phyloP scores from a whole-genome alignment of 1,284 basidiomycete species.

The Puccinia polysora region DNA sequence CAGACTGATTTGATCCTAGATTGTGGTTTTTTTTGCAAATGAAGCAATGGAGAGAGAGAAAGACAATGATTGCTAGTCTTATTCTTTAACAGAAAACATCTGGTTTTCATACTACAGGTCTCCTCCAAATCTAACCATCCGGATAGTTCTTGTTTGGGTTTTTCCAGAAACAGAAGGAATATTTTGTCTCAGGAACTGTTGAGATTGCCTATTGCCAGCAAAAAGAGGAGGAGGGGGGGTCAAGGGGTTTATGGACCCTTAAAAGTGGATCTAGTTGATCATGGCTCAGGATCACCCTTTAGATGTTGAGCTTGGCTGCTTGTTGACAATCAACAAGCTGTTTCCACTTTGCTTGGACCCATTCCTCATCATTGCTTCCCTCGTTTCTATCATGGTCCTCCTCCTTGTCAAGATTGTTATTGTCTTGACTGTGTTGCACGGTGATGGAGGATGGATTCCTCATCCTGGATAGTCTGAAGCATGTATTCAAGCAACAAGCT shows the following conservation, averaged over 20 bases:
- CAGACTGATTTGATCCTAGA: no score
- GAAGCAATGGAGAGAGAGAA: no score
- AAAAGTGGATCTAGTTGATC: constrained; percentile 12
- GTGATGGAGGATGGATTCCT: constrained; percentile 8
- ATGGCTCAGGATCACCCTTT: constrained; percentile 11
- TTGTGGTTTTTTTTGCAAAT: no score
- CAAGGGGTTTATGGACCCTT: no score
- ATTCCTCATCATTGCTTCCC: constrained; percentile 9
- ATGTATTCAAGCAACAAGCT: constrained; percentile 14
- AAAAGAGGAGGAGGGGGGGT: no score
- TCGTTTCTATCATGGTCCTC: background rate
- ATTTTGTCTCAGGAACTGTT: background rate
- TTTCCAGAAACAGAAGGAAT: background rate
- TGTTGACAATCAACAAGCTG: constrained; percentile 21
- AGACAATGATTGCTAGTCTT: no score
- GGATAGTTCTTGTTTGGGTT: constrained; percentile 10
- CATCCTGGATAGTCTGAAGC: background rate
- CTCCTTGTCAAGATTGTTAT: constrained; percentile 1
- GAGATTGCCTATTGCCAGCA: background rate
- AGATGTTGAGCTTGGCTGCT: constrained; percentile 3
- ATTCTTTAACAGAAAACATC: no score
- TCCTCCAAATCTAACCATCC: constrained; percentile 30
- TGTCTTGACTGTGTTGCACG: constrained; percentile 4
- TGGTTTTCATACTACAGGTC: no score
- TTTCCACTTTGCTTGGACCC: constrained; percentile 28